Evolutionary conservation across 805 yeast species (phyloP).

Genomic region (Spathaspora girioi): DNA sequence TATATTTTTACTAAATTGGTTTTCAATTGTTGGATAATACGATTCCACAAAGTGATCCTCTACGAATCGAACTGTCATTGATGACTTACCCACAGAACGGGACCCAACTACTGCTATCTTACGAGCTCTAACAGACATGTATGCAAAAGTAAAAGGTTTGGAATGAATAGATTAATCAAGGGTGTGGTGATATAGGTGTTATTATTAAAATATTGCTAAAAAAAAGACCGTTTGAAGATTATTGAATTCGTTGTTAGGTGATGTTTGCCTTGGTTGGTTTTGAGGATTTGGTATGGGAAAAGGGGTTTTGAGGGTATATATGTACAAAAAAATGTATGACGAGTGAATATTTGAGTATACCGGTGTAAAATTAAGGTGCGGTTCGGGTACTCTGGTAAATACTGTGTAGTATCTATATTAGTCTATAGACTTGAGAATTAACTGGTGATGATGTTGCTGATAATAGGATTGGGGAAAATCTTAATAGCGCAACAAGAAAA

Average conservation of each 20-base stretch:
- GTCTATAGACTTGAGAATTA: not conserved
- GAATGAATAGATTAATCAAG: not conserved
- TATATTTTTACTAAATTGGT: slow-evolving; percentile 71
- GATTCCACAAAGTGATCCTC: slow-evolving; percentile 87
- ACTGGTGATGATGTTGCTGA: not conserved
- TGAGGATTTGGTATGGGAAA: not conserved
- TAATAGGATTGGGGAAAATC: not conserved
- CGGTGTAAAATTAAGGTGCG: not conserved
- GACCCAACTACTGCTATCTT: slow-evolving; percentile 86
- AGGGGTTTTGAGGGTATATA: not conserved
- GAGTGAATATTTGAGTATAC: not conserved
- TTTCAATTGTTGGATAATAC: slow-evolving; percentile 89
- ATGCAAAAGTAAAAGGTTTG: not conserved
- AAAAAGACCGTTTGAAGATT: not conserved
- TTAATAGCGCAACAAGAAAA: not conserved
- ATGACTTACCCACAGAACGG: slow-evolving; percentile 84
- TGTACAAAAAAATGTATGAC: not conserved
- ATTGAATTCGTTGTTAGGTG: not conserved
- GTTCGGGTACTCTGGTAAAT: not conserved
- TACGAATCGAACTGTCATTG: slow-evolving; percentile 78
- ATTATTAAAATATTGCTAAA: not conserved
- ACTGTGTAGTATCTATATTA: not conserved
- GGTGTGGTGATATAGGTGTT: not conserved
- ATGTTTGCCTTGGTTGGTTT: not conserved
- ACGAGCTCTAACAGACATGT: slow-evolving; percentile 48